Base-by-base conservation (phyloP, 176 grass and related monocot species). In the Tillandsia fasciculata region DNA sequence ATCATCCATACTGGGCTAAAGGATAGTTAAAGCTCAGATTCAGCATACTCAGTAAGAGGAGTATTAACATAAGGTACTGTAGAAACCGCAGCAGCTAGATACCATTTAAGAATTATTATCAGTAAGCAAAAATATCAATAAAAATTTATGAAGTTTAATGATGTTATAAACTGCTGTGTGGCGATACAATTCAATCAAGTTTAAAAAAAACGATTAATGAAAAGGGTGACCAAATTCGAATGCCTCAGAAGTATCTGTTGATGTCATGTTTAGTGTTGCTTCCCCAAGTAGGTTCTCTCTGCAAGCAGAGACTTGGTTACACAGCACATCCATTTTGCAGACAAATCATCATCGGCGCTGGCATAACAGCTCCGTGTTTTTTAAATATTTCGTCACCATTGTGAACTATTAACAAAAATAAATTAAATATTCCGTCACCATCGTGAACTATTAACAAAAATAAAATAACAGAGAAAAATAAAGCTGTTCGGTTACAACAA, bases 311-410 rank as follows among this genome's bases (percentile, higher is more conserved):
- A 2, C 65, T 67, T 67, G 65, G 33, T 67, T 67, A 7, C 29
- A 67, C 65, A 67, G 14, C 65, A 67, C 65, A 49, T 67, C 65
- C 14, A 67, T 11, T 66, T 66, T 66, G 64, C 64, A 66, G 64
- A 66, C 64, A 66, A 66, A 47, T 66, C 64, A 66, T 66, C 27
- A 66, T 8, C 2, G 27, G 27, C 27, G 13, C 24, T 47, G 26
- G 27, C 64, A 3, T 56, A 56, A 13, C 15, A 56, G 2, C 2
- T 56, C 14, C 18, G 3, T 7, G 13, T 58, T 20, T 7, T 9
- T 20, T 7, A 14, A 20, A 58, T 9, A 17, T 17, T 9, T 58
- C 14, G n/a, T 17, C 14, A 15, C 20, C n/a, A 59, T 17, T 20
- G 14, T n/a, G 11, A 17, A 17, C 20, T 17, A 59, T 58, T 14